These are phyloP conservation scores for Chenopodium formosanum DNA, from an alignment of 148 eudicot species.

Conservation along the genomic window DNA sequence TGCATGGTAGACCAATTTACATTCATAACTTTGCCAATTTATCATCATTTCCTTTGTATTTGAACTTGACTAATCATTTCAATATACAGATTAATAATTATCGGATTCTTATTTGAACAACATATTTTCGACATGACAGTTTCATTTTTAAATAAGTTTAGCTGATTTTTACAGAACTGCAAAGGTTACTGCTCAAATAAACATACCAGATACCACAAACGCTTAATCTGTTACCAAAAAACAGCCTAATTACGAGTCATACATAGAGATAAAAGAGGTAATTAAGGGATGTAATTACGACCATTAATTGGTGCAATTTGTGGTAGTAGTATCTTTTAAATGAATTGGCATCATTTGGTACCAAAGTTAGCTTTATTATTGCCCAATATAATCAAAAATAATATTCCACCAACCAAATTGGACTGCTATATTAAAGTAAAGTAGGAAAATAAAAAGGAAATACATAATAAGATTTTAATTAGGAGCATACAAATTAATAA, in stretches of 20 bases:
- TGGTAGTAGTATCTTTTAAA: not conserved
- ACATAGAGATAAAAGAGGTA: not conserved
- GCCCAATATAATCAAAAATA: conserved; percentile 10
- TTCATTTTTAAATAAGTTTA: not conserved
- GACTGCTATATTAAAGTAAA: conserved; percentile 18
- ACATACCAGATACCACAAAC: too few species aligned
- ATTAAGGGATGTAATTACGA: not conserved
- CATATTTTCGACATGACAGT: not conserved
- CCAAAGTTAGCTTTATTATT: conserved; percentile 18
- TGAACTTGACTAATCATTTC: conserved; percentile 12
- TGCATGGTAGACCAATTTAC: conserved; percentile 11
- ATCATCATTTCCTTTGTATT: not conserved
- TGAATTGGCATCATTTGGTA: conserved; percentile 7
- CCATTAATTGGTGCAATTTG: not conserved
- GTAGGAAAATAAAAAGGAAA: not conserved
- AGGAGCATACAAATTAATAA: conserved; percentile 7
- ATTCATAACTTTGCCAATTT: not conserved
- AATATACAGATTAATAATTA: not conserved
- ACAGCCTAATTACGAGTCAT: not conserved
- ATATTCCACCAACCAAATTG: conserved; percentile 10
- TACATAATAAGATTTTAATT: not conserved
- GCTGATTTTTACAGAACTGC: too few species aligned
- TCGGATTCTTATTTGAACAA: not conserved
- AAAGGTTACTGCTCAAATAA: too few species aligned
- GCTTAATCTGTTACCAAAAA: not conserved